A percentile compares a stretch with the other conserved stretches of the same genome.
Evolutionary conservation across 176 grass and related monocot species (phyloP).

Genomic region (Raddia guianensis): DNA sequence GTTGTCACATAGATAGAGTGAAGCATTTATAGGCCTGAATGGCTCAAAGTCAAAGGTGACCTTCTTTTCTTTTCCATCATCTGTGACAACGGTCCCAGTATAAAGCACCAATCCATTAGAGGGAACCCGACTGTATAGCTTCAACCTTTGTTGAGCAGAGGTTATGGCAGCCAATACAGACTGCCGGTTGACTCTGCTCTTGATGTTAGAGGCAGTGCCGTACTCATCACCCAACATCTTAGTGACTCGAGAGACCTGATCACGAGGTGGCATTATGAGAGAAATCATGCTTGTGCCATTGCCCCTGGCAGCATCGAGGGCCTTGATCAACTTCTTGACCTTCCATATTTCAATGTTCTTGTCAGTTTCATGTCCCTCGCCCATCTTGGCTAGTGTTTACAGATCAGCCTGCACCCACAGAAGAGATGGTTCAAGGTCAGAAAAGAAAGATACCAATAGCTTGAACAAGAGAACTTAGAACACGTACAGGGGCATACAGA

Average conservation of each 20-base stretch:
- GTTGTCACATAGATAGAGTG: slow-evolving; percentile 69
- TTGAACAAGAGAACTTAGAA: background rate
- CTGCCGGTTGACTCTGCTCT: slow-evolving; percentile 71
- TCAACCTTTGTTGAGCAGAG: slow-evolving; percentile 66
- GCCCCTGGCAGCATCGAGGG: slow-evolving; percentile 55
- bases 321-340: slow-evolving; percentile 69
- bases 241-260: slow-evolving; percentile 59
- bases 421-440: background rate
- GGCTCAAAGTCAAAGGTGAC: slow-evolving; percentile 76
- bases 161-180: slow-evolving; percentile 72
- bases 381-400: slow-evolving; percentile 29
- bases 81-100: slow-evolving; percentile 65
- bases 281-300: slow-evolving; percentile 80
- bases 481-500: background rate
- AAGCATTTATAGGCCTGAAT: slow-evolving; percentile 66
- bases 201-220: slow-evolving; percentile 76
- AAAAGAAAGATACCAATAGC: background rate
- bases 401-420: slow-evolving; percentile 27
- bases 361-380: slow-evolving; percentile 47
- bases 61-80: slow-evolving; percentile 77
- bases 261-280: slow-evolving; percentile 68
- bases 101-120: slow-evolving; percentile 71
- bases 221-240: slow-evolving; percentile 80
- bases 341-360: slow-evolving; percentile 69
- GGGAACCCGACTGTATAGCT: slow-evolving; percentile 66